phyloP scores from a whole-genome alignment of 2,329 filamentous ascomycete genomes.

The Orbilia quercus region DNA sequence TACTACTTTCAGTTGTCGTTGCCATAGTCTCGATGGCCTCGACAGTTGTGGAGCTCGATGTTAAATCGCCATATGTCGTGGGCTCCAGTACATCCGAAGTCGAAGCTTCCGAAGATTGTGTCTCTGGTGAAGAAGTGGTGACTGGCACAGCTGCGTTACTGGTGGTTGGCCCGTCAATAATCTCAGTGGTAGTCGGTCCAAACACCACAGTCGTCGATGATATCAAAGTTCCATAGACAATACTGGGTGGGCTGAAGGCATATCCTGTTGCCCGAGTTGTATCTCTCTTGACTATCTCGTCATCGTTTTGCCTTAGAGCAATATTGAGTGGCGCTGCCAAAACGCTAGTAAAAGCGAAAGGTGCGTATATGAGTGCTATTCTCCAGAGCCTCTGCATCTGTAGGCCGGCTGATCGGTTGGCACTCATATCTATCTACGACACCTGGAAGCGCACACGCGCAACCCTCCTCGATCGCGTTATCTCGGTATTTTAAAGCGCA shows the following conservation, averaged over 20 bases:
- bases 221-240: conserved; percentile 44
- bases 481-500: background rate
- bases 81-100: background rate
- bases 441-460: conserved; percentile 1
- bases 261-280: conserved; percentile 9
- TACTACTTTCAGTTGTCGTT: background rate
- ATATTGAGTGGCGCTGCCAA: conserved; percentile 32
- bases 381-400: conserved; percentile 7
- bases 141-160: conserved; percentile 19
- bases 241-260: conserved; percentile 12
- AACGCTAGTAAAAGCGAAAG: conserved; percentile 12
- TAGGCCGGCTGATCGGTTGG: background rate
- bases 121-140: conserved; percentile 9
- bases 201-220: conserved; percentile 2
- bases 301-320: background rate
- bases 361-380: conserved; percentile 2
- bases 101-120: background rate
- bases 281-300: background rate
- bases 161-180: conserved; percentile 10
- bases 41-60: conserved; percentile 6
- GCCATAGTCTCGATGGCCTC: background rate
- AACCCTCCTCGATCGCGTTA: background rate
- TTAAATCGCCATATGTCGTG: background rate
- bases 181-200: conserved; percentile 7
- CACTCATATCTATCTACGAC: conserved; percentile 7